phyloP scores from a whole-genome alignment of 306 rosid genomes.

The Canavalia gladiata region DNA sequence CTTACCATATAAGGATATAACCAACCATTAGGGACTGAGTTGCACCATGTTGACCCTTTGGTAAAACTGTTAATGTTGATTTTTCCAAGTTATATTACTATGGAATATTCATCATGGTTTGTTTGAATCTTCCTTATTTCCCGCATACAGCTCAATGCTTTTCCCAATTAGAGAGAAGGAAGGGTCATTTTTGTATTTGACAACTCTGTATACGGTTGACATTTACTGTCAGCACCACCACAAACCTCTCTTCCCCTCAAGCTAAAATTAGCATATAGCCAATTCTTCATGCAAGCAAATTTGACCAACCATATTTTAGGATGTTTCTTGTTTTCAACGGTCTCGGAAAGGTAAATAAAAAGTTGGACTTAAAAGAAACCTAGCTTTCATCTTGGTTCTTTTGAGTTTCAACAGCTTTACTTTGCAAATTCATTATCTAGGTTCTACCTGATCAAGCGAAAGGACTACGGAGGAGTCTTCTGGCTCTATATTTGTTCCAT shows the following conservation, averaged over 20 bases:
- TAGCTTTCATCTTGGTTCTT: conserved; percentile 49
- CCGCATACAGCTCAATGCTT: not conserved
- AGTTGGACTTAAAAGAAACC: conserved; percentile 51
- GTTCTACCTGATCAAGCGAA: conserved; percentile 33
- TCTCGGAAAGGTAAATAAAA: conserved; percentile 32
- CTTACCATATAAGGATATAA: conserved; percentile 13
- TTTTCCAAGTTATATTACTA: not conserved
- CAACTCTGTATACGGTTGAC: conserved; percentile 45
- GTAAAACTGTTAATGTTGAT: not conserved
- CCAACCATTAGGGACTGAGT: not conserved
- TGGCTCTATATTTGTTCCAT: conserved; percentile 28
- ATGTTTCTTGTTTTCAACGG: conserved; percentile 37
- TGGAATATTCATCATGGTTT: conserved; percentile 37
- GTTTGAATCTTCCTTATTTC: conserved; percentile 3
- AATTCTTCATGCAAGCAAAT: conserved; percentile 33
- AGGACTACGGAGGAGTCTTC: conserved; percentile 1
- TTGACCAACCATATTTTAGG: conserved; percentile 58
- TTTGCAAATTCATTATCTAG: conserved; percentile 37
- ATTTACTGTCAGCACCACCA: conserved; percentile 44
- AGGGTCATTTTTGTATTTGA: conserved; percentile 23
- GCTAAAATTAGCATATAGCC: conserved; percentile 49
- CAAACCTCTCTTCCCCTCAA: conserved; percentile 40
- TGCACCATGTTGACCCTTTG: conserved; percentile 27
- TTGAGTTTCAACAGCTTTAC: conserved; percentile 41
- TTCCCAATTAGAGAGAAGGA: conserved; percentile 34